A percentile compares a stretch with the other conserved stretches of the same genome.
phyloP scores from a whole-genome alignment of 306 rosid species.

The Casuarina glauca region DNA sequence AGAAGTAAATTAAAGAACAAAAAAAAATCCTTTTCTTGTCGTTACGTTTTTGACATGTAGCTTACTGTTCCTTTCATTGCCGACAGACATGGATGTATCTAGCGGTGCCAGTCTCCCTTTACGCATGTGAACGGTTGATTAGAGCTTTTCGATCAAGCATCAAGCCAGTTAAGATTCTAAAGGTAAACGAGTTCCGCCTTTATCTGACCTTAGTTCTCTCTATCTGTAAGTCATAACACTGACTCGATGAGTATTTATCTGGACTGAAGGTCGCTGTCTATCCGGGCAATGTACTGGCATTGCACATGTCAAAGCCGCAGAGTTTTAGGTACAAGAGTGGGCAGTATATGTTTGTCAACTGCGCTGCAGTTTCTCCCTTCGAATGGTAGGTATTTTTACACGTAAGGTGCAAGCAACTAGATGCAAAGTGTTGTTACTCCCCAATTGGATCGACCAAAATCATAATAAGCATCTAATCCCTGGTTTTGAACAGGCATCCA shows the following conservation, averaged over 20 bases:
- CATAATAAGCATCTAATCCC: neutral
- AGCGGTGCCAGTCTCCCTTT: constrained; percentile 50
- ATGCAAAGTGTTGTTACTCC: neutral
- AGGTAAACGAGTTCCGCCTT: constrained; percentile 24
- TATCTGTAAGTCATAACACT: neutral
- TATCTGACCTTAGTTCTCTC: neutral
- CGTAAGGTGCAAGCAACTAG: neutral
- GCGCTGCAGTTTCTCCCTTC: constrained; percentile 53
- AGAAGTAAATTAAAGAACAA: too few species aligned
- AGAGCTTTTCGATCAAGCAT: constrained; percentile 58
- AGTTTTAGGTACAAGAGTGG: constrained; percentile 61
- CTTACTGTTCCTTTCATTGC: neutral
- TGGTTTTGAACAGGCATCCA: constrained; percentile 48
- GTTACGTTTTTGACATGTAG: constrained; percentile 1
- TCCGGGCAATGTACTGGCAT: constrained; percentile 58
- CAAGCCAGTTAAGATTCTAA: constrained; percentile 54
- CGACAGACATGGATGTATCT: constrained; percentile 64
- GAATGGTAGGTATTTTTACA: constrained; percentile 41
- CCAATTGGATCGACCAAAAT: neutral
- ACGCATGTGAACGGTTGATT: constrained; percentile 47
- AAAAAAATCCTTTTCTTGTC: neutral
- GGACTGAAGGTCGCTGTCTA: constrained; percentile 49
- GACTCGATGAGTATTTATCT: neutral
- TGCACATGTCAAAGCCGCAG: constrained; percentile 60
- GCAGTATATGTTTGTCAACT: constrained; percentile 65